Evolutionary conservation across 495 filamentous ascomycete species (phyloP).

Genomic region (Aspergillus kassunensis): DNA sequence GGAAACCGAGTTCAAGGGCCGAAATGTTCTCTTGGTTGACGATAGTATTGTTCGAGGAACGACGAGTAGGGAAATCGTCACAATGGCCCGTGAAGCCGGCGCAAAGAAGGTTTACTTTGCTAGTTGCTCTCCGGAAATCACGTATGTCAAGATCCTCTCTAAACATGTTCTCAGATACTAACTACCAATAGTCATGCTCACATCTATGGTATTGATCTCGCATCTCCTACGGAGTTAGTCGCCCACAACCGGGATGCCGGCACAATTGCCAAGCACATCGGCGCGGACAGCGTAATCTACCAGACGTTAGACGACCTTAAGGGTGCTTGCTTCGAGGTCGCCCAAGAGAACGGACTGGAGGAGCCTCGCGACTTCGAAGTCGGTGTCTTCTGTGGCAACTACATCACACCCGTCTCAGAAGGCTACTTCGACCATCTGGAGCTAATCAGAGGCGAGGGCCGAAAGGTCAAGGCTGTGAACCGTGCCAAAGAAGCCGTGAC

Average conservation of each 20-base stretch:
- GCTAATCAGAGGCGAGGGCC: conserved; percentile 64
- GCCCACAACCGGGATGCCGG: conserved; percentile 69
- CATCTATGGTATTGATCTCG: conserved; percentile 89
- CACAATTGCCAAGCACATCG: conserved; percentile 75
- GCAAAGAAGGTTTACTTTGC: conserved; percentile 90
- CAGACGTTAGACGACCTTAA: conserved; percentile 82
- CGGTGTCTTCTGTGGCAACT: conserved; percentile 93
- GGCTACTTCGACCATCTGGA: conserved; percentile 88
- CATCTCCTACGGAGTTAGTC: conserved; percentile 76
- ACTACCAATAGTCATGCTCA: conserved; percentile 51
- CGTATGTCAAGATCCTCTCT: conserved; percentile 29
- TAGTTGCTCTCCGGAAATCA: conserved; percentile 82
- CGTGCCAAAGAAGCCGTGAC: conserved; percentile 65
- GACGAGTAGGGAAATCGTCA: conserved; percentile 86
- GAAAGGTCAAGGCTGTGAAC: conserved; percentile 67
- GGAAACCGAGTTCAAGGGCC: conserved; percentile 78
- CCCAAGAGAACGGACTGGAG: conserved; percentile 48
- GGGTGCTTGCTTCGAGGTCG: conserved; percentile 70
- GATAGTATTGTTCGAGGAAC: conserved; percentile 94
- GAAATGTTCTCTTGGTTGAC: conserved; percentile 83
- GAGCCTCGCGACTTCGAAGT: conserved; percentile 72
- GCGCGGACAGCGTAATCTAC: conserved; percentile 89
- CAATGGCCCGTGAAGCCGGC: conserved; percentile 87
- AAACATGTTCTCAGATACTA: conserved; percentile 12
- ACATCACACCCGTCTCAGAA: conserved; percentile 77